Conservation (phyloP, 1,284 basidiomycete species). For the Malassezia arunalokei region DNA sequence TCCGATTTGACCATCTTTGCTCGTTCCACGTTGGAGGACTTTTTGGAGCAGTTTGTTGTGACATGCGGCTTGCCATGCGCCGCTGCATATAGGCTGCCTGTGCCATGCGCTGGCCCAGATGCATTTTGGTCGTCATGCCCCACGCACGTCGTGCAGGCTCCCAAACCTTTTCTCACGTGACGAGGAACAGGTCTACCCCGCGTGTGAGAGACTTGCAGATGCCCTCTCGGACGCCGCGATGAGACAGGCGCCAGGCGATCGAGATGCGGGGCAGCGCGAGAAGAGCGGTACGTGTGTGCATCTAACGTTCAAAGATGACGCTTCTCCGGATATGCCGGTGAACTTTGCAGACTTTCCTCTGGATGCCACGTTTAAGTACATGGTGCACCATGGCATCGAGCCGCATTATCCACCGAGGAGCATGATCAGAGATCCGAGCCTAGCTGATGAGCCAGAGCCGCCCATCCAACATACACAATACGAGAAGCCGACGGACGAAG, state of each 20-base stretch:
- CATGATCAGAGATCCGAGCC: constrained; percentile 7
- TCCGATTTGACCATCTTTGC: constrained; percentile 11
- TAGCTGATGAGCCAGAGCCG: not conserved
- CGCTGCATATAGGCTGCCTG: too few species aligned
- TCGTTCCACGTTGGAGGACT: not conserved
- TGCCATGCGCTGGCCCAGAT: too few species aligned
- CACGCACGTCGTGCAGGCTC: too few species aligned
- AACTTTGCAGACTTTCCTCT: constrained; percentile 12
- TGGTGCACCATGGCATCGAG: constrained; percentile 7
- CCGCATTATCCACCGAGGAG: constrained; percentile 5
- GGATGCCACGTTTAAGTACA: constrained; percentile 8
- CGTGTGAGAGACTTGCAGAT: not conserved
- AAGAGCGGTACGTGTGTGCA: not conserved
- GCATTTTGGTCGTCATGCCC: too few species aligned
- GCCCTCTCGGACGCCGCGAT: not conserved
- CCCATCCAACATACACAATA: not conserved
- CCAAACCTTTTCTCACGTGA: too few species aligned
- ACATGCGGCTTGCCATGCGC: too few species aligned
- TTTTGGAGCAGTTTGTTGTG: too few species aligned
- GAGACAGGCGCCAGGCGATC: constrained; percentile 9
- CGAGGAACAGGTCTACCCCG: too few species aligned
- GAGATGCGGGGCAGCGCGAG: not conserved
- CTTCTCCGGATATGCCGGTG: not conserved
- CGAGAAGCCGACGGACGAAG: not conserved
- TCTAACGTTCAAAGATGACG: not conserved